phyloP scores from a whole-genome alignment of 2,329 filamentous ascomycete species.

The Fusarium camptoceras region DNA sequence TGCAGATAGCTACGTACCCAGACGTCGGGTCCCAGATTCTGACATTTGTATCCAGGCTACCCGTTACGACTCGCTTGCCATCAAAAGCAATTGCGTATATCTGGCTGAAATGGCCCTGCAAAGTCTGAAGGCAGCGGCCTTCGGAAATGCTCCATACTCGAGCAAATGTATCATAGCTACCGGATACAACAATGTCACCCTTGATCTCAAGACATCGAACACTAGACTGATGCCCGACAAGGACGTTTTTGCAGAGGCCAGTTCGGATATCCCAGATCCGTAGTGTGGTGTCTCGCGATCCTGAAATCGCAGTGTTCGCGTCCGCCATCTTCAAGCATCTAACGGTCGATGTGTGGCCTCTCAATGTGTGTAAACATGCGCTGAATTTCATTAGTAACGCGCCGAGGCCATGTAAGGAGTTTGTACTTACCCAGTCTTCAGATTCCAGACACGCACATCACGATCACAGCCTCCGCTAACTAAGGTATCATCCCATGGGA shows the following conservation, averaged over 20 bases:
- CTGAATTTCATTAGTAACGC: conserved; percentile 57
- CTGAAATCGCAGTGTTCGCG: conserved; percentile 92
- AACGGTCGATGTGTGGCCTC: conserved; percentile 96
- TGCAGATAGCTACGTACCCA: conserved; percentile 67
- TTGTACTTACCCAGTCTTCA: conserved; percentile 82
- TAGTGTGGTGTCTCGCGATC: conserved; percentile 92
- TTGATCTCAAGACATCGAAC: conserved; percentile 96
- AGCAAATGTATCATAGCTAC: conserved; percentile 96
- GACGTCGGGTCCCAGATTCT: conserved; percentile 94
- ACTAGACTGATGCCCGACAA: conserved; percentile 95
- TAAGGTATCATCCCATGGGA: conserved; percentile 94
- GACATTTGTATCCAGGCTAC: conserved; percentile 95
- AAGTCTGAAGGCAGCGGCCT: conserved; percentile 88
- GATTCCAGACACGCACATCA: conserved; percentile 96
- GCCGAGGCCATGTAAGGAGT: not conserved
- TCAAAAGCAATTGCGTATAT: conserved; percentile 99
- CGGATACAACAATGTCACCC: conserved; percentile 96
- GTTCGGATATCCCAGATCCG: conserved; percentile 94
- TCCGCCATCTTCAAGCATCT: conserved; percentile 98
- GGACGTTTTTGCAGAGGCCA: conserved; percentile 88
- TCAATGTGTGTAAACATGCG: conserved; percentile 81
- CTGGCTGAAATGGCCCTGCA: conserved; percentile 96
- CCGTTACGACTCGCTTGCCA: conserved; percentile 90
- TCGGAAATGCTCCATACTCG: conserved; percentile 98
- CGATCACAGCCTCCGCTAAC: conserved; percentile 97